phyloP scores from a whole-genome alignment of 83 land plant species.

The Picea engelmannii region DNA sequence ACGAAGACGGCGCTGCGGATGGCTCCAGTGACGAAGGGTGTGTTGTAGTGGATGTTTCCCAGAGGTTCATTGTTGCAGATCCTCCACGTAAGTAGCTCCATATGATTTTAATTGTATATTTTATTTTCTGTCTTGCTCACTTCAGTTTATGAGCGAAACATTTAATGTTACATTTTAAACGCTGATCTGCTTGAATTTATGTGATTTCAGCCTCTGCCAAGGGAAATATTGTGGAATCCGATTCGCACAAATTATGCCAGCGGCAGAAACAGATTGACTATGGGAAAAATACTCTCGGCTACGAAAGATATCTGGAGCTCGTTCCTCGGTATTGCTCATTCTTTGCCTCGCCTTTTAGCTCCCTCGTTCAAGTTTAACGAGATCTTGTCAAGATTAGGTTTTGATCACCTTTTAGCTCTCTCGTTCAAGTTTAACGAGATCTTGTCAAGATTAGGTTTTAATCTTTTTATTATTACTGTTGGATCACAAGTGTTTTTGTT shows the following conservation, averaged over 20 bases:
- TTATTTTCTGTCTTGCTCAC: neutral
- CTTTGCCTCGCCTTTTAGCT: neutral
- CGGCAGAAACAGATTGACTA: conserved; percentile 46
- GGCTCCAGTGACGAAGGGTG: neutral
- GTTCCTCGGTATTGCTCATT: conserved; percentile 30
- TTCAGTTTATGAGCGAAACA: neutral
- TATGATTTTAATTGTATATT: neutral
- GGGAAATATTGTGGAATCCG: conserved; percentile 18
- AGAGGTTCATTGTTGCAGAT: conserved; percentile 3
- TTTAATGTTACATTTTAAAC: neutral
- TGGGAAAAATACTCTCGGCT: conserved; percentile 54
- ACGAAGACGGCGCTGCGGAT: neutral
- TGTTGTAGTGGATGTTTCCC: conserved; percentile 8
- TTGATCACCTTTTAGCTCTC: neutral
- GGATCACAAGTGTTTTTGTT: neutral
- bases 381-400: neutral
- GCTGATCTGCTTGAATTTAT: neutral
- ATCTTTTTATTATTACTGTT: neutral
- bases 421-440: neutral
- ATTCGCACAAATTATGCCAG: conserved; percentile 35
- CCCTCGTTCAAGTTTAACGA: neutral
- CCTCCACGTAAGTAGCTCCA: neutral
- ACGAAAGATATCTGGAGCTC: conserved; percentile 35
- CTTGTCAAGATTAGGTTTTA: neutral
- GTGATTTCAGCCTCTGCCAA: conserved; percentile 13